Base-by-base conservation (phyloP, 163 green algal genomes). In the Volvox carteri region DNA sequence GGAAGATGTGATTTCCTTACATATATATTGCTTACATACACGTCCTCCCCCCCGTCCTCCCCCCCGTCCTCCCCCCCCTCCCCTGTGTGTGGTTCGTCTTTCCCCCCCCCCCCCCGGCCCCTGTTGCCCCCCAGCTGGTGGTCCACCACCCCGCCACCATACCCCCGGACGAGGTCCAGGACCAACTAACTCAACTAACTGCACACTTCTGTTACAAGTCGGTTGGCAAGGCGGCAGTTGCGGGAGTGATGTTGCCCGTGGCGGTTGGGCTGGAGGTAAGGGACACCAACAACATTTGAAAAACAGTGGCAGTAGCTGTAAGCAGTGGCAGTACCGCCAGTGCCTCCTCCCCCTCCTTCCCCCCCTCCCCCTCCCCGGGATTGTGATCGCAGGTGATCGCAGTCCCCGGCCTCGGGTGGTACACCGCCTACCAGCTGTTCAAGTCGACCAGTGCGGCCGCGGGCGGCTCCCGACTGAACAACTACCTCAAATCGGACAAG, bases 351-450 rank as follows among this genome's bases (percentile, higher is more conserved):
- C 25, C 68, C 68, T 48, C 68, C 37, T 7, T 5, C 39, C 3
- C 35, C 25, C 4, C 35, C 12, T 4, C 73, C 42, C 4, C 75
- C 9, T 33, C 23, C 4, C 35, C 12, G 33, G 41, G 14, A 0
- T 46, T 9, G 33, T 23, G n/a, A 1, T 11, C 14, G 6, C 60
- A 86, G 79, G 42, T 87, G 30, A 33, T 87, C 4, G 87, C 84
- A 0, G 84, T 92, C 0, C 90, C 90, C 18, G 90, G 90, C 48
- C 75, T 88, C 39, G 90, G 90, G 56, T 93, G 90, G 90, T 93
- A 90, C 77, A 88, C 76, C 2, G 74, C 86, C 44, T 92, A 92
- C 75, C 81, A 90, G 88, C 74, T 92, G 74, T 92, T 90, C 88
- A 92, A 92, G 81, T 72, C 74, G 73, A 90, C 85, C 74, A 79